A percentile compares a stretch with the other conserved stretches of the same genome.
Conservation (phyloP, 805 yeast species). For the Hanseniaspora hatyaiensis region DNA sequence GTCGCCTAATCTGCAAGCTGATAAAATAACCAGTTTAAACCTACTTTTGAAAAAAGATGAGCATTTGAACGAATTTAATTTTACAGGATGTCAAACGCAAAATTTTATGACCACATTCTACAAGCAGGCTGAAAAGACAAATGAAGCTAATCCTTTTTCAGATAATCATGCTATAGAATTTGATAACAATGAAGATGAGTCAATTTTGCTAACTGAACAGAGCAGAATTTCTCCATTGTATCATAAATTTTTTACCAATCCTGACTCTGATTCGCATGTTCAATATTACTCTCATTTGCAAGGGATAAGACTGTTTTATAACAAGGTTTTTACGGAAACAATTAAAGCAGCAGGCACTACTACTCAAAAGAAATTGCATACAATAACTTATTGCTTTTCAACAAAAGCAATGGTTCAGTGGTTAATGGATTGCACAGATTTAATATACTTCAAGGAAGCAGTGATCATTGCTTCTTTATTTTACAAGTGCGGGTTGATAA, state of each 20-base stretch:
- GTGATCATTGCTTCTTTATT: constrained; percentile 42
- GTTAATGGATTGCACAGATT: constrained; percentile 81
- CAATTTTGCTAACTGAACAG: constrained; percentile 18
- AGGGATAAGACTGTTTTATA: constrained; percentile 52
- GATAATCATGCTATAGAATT: not conserved
- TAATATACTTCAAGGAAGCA: constrained; percentile 43
- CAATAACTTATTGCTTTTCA: constrained; percentile 41
- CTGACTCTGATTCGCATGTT: constrained; percentile 68
- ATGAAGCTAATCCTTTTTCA: constrained; percentile 9
- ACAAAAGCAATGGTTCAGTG: constrained; percentile 78
- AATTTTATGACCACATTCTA: not conserved
- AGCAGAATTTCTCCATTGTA: constrained; percentile 48
- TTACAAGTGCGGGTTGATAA: constrained; percentile 37
- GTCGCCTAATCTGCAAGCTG: constrained; percentile 46
- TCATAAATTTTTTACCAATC: constrained; percentile 73
- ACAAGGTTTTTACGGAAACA: constrained; percentile 28
- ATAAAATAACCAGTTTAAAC: constrained; percentile 33
- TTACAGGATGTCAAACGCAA: constrained; percentile 9
- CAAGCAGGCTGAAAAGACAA: constrained; percentile 17
- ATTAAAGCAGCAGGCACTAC: constrained; percentile 5
- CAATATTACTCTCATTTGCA: constrained; percentile 62
- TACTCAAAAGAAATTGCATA: constrained; percentile 13
- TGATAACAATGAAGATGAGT: not conserved
- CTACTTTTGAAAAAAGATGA: constrained; percentile 27
- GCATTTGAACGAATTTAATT: constrained; percentile 30